Evolutionary conservation across 2,329 filamentous ascomycete genomes (phyloP), one percentile per base, ranked within the genome.

Genomic region (Fusarium transvaalense): DNA sequence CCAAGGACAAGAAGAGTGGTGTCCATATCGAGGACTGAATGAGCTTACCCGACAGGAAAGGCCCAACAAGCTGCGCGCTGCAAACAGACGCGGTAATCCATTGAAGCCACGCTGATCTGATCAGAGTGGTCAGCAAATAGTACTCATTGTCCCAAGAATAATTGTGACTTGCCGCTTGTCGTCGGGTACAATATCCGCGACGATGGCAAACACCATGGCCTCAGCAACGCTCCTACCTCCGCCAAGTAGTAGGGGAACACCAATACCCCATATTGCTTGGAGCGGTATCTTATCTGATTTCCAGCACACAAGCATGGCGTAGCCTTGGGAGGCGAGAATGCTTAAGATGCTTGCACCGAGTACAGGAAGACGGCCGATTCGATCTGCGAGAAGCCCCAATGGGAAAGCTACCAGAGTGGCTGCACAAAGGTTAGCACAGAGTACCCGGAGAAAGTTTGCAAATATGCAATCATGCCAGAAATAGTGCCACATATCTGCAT

Each of bases 121-220:
- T 4, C n/a, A 6, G 6, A 5, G 6, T 6, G 10, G 23, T 60
- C 14, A 65, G 42, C 7, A 35, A 45, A 10, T 42, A 19, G 19
- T 38, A 29, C 35, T 10, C 42, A 35, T 19, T 15, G 13, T 29
- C 10, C 25, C 2, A 7, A 10, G 9, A 23, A 15, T 15, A 25
- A 5, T 29, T 9, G 13, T 29, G 17, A 60, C 52, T 61, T 60
- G 64, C 74, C 70, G 56, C 25, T 65, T 69, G 13, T 52, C 39
- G 23, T 59, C 43, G 17, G 68, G 50, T 15, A 60, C 62, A 9
- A 54, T 53, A 27, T 75, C 71, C n/a, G 66, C 70, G 35, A 74
- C 62, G 25, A 74, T 68, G 34, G 75, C 63, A 48, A 76, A 76
- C 14, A 76, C 61, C 67, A 76, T 75, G 31, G 74, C 71, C 34